Evolutionary conservation across 2,329 filamentous ascomycete species (phyloP), one percentile per base, ranked within the genome.

Genomic region (Cercospora sp.): DNA sequence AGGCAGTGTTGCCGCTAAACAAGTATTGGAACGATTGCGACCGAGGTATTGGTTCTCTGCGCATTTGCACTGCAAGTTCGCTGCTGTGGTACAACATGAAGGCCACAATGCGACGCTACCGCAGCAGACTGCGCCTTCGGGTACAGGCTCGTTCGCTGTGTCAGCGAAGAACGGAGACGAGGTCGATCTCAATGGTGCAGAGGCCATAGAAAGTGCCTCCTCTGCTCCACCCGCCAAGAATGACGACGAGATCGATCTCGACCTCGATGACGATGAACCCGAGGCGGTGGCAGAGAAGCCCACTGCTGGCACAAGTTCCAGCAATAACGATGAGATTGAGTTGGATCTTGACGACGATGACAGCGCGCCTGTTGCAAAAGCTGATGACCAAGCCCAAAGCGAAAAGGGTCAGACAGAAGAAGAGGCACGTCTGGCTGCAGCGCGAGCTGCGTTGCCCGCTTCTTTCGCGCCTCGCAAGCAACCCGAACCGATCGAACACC

Each of bases 21-120:
- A 91, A 73, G 89, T 97, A 20, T 86, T 98, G 80, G 89, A 97
- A 76, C 86, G 91, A 31, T 80, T 99, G 63, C 86, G 93, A 63
- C 95, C 95, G 9, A 85, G 86, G 0, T 90, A 93, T 78, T 99
- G 95, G 95, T 97, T 98, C 72, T 84, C 82, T 42, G 95, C 94
- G 2, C 95, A 99, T 80, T 80, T 98, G 81, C 95, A 99, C 79
- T 89, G 91, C 82, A 96, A 94, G 77, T 98, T 91, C 77, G 80
- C 90, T 0, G 95, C 94, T 0, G 69, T 84, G 1, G 79, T 89
- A 59, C 75, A 84, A 5, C 83, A 89, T 69, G 78, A 79, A 16
- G 69, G 66, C 12, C 8, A 62, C 12, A 57, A 18, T 5, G 51
- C 9, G n/a, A 28, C 51, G 8, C 55, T 63, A 20, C 36, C 28